phyloP scores from a whole-genome alignment of 768 basidiomycete genomes.

The Tylopilus balloui region DNA sequence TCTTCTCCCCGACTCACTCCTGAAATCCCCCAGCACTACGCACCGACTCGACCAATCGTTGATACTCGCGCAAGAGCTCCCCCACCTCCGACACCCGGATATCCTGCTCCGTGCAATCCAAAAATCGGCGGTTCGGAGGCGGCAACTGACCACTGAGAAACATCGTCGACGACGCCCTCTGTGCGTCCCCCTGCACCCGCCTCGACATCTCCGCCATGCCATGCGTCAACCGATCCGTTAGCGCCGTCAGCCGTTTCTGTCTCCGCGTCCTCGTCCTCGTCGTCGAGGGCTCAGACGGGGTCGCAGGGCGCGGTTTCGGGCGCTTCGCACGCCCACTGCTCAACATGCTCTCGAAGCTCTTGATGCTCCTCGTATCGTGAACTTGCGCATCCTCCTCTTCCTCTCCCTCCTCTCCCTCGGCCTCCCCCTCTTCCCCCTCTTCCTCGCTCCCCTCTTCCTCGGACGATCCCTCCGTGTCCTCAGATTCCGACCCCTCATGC shows the following conservation, averaged over 20 bases:
- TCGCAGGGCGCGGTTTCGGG: neutral
- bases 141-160: conserved; percentile 39
- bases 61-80: conserved; percentile 78
- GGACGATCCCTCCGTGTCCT: conserved; percentile 7
- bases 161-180: conserved; percentile 32
- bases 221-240: conserved; percentile 78
- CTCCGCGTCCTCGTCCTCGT: conserved; percentile 31
- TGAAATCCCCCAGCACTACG: conserved; percentile 46
- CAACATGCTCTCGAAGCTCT: conserved; percentile 87
- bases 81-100: conserved; percentile 76
- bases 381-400: conserved; percentile 29
- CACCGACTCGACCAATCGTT: conserved; percentile 67
- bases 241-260: conserved; percentile 43
- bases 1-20: conserved; percentile 8
- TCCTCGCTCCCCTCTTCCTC: neutral
- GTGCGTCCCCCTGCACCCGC: conserved; percentile 33
- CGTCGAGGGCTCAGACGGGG: neutral
- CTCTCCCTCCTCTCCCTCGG: conserved; percentile 23
- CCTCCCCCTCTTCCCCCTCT: conserved; percentile 18
- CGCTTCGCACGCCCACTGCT: conserved; percentile 30
- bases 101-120: conserved; percentile 72
- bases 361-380: conserved; percentile 68
- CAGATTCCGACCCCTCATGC: conserved; percentile 14
- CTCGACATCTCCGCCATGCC: conserved; percentile 55
- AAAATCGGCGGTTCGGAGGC: conserved; percentile 65